Conservation (phyloP, 345 rosid genomes). For the Lepidium sativum region DNA sequence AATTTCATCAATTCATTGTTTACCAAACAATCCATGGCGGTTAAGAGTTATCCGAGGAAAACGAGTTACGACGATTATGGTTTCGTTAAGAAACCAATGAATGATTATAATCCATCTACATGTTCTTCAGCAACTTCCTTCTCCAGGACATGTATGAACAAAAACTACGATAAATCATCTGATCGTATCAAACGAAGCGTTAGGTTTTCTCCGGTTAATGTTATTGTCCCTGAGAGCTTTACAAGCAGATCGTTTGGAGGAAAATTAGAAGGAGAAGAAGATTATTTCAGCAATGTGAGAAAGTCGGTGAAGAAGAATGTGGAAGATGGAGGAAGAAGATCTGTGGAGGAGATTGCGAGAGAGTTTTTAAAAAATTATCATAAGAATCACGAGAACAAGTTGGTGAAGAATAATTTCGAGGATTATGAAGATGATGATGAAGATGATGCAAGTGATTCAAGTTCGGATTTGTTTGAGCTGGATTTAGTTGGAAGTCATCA, state of each 20-base stretch:
- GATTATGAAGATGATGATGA: slow-evolving; percentile 38
- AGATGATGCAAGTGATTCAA: slow-evolving; percentile 35
- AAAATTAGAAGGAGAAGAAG: slow-evolving; percentile 35
- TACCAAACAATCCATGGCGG: slow-evolving; percentile 28
- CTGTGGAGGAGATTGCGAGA: slow-evolving; percentile 61
- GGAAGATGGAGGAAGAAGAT: slow-evolving; percentile 29
- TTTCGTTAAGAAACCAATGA: background rate
- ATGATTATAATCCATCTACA: slow-evolving; percentile 45
- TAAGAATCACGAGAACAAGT: slow-evolving; percentile 30
- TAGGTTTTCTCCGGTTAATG: slow-evolving; percentile 59
- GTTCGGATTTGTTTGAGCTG: slow-evolving; percentile 74
- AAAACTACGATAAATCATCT: slow-evolving; percentile 44
- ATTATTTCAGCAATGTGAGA: slow-evolving; percentile 15
- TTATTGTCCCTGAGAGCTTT: slow-evolving; percentile 31
- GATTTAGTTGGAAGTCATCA: slow-evolving; percentile 50
- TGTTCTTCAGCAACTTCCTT: slow-evolving; percentile 84
- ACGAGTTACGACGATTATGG: slow-evolving; percentile 22
- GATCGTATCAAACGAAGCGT: slow-evolving; percentile 59
- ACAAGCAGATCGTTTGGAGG: background rate
- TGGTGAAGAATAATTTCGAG: slow-evolving; percentile 6
- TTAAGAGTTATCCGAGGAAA: slow-evolving; percentile 34
- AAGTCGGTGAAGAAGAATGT: slow-evolving; percentile 35
- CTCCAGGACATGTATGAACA: slow-evolving; percentile 76
- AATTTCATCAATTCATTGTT: slow-evolving; percentile 73
- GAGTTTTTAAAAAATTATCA: slow-evolving; percentile 56